Evolutionary conservation across 768 basidiomycete species (phyloP).

Genomic region (Xerocomellus chrysenteron): DNA sequence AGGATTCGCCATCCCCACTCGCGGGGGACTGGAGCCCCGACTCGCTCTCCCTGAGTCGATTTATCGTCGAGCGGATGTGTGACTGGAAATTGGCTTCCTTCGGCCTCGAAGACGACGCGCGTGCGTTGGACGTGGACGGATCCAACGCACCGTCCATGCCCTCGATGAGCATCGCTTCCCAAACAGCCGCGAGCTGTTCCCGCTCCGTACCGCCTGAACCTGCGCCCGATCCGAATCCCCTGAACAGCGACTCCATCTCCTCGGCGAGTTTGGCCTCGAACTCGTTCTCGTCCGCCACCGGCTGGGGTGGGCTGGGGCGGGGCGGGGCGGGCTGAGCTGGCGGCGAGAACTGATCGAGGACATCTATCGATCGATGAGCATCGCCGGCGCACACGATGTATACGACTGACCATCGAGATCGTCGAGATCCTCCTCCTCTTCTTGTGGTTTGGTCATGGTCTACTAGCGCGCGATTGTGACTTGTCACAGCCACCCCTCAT

Average conservation of each 20-base stretch:
- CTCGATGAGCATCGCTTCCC: conserved; percentile 71
- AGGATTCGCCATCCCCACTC: conserved; percentile 23
- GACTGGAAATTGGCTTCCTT: conserved; percentile 57
- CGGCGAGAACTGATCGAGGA: conserved; percentile 46
- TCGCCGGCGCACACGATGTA: background rate
- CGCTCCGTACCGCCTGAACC: conserved; percentile 21
- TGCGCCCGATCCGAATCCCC: conserved; percentile 15
- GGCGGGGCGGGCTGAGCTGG: conserved; percentile 11
- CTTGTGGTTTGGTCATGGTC: no score
- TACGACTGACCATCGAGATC: conserved; percentile 40
- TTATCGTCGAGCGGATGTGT: conserved; percentile 69
- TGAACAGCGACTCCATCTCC: conserved; percentile 46
- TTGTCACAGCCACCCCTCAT: background rate
- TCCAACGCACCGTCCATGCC: conserved; percentile 44
- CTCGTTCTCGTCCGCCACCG: conserved; percentile 19
- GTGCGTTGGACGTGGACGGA: conserved; percentile 1
- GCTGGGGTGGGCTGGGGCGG: conserved; percentile 16
- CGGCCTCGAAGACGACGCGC: conserved; percentile 3
- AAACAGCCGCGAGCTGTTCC: conserved; percentile 54
- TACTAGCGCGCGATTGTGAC: no score
- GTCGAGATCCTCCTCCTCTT: conserved; percentile 40
- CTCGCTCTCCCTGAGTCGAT: conserved; percentile 70
- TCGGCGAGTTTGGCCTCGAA: conserved; percentile 41
- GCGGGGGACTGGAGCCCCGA: conserved; percentile 30
- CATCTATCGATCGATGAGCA: conserved; percentile 36